Evolutionary conservation across 1,139 yeast genomes (phyloP).

Genomic region (Lodderomyces beijingensis): DNA sequence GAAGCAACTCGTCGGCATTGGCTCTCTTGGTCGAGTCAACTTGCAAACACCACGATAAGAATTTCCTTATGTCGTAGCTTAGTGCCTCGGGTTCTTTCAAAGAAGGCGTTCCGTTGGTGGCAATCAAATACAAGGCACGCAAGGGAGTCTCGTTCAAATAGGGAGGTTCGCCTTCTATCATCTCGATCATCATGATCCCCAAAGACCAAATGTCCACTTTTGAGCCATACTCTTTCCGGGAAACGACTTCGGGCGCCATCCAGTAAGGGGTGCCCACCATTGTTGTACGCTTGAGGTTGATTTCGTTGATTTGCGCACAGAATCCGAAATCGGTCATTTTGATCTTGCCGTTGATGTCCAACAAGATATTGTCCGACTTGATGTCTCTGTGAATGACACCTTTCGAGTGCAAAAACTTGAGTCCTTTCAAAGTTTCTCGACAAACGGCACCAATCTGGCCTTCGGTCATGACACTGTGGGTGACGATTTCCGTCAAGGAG

Average conservation of each 20-base stretch:
- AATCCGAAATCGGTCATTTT: conserved; percentile 88
- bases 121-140: conserved; percentile 85
- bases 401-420: conserved; percentile 82
- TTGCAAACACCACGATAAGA: conserved; percentile 74
- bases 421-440: conserved; percentile 82
- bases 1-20: conserved; percentile 68
- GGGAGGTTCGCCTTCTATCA: conserved; percentile 99
- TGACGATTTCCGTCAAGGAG: conserved; percentile 89
- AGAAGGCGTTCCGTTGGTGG: conserved; percentile 93
- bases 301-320: conserved; percentile 93
- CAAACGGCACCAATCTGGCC: conserved; percentile 98
- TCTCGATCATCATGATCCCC: conserved; percentile 96
- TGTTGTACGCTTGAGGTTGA: conserved; percentile 82
- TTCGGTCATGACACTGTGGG: conserved; percentile 92
- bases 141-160: conserved; percentile 93
- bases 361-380: conserved; percentile 85
- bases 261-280: conserved; percentile 99
- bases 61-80: conserved; percentile 59
- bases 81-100: conserved; percentile 85
- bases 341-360: conserved; percentile 81
- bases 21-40: conserved; percentile 86
- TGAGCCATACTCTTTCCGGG: conserved; percentile 92
- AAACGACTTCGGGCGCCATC: conserved; percentile 99
- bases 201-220: conserved; percentile 97
- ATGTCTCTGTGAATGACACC: conserved; percentile 97